Evolutionary conservation across 352 stramenopile species (phyloP).

Genomic region (Phytophthora melonis): DNA sequence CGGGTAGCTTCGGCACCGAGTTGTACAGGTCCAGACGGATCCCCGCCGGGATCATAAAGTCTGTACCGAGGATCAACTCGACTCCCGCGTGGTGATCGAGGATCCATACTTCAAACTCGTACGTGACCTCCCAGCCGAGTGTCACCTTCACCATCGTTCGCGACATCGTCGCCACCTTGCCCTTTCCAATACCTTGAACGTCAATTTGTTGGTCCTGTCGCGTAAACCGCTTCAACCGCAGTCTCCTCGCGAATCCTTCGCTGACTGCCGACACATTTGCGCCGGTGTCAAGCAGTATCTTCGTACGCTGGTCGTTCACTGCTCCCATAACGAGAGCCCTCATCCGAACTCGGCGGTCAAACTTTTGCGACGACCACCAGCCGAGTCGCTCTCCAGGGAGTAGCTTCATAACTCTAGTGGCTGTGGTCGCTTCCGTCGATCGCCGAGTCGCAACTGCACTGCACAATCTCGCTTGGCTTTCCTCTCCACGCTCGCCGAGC

Average conservation of each 20-base stretch:
- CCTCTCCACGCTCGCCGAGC: no score
- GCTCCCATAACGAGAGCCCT: neutral
- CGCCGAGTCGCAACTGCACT: no score
- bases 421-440: neutral
- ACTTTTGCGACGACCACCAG: neutral
- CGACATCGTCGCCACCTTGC: neutral
- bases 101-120: slow-evolving; percentile 17
- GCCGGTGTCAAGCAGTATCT: neutral
- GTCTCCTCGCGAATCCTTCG: neutral
- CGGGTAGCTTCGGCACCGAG: neutral
- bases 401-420: neutral
- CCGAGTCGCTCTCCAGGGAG: neutral
- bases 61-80: slow-evolving; percentile 7
- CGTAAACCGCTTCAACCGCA: neutral
- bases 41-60: slow-evolving; percentile 10
- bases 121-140: neutral
- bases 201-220: neutral
- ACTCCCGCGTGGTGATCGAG: slow-evolving; percentile 5
- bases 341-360: neutral
- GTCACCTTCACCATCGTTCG: neutral
- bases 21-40: slow-evolving; percentile 14
- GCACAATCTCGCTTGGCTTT: no score
- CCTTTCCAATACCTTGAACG: neutral
- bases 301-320: neutral
- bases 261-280: neutral